Base-by-base conservation (phyloP, 805 yeast genomes). In the Kazachstania martiniae region DNA sequence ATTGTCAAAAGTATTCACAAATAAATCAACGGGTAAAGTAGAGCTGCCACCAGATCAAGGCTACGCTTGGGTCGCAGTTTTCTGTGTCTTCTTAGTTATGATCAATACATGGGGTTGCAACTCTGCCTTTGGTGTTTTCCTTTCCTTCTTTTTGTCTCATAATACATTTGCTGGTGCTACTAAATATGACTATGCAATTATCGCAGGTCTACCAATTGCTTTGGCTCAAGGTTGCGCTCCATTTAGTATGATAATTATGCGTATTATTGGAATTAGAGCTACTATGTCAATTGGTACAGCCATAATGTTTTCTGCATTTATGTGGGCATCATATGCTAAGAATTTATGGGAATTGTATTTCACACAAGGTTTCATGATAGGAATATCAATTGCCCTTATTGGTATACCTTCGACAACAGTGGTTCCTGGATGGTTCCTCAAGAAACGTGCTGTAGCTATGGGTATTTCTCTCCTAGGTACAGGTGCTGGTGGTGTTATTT, bases 31-130 rank as follows among this genome's bases (percentile, higher is more conserved):
- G 0, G 63, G 64, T n/a, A 43, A 45, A 26, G 23, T 60, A 3
- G 59, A 57, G 21, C 42, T 58, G n/a, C 68, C 68, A 0, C 76
- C 77, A 1, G 87, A 79, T 50, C 77, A 74, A 28, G 85, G 85
- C 2, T 67, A 71, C 35, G 84, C 81, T 2, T 75, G 84, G 80
- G 72, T 77, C 0, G 62, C 76, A 13, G 67, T 70, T 9, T 38
- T 68, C 10, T 71, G 74, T 10, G 65, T 70, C 3, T 57, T 64
- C 18, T 32, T 72, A 3, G 56, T 73, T 25, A 72, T 73, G 50
- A 67, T 74, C 40, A 62, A 69, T 24, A 70, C 83, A 0, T 80
- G 89, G 87, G 91, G 91, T 12, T 68, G 79, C 41, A 78, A 78
- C 41, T 53, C 59, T 5, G 79, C 77, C 3, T 80, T 66, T 47